Evolutionary conservation across 2,329 filamentous ascomycete genomes (phyloP).

Genomic region (Aspergillus nomiae): DNA sequence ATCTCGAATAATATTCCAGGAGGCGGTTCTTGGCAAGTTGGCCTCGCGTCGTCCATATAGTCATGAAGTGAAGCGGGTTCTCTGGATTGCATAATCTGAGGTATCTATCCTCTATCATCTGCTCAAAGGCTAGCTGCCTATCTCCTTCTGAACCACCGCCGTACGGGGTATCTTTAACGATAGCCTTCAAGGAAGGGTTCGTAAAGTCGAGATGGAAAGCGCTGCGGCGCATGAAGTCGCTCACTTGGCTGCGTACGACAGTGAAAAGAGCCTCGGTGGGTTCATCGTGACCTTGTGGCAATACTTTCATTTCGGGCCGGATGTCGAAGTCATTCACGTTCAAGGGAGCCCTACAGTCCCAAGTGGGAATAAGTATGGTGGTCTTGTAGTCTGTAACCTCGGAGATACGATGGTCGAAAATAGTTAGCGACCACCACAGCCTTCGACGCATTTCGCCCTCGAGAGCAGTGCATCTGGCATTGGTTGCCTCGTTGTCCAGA

Average conservation of each 20-base stretch:
- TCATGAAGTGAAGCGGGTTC: constrained; percentile 51
- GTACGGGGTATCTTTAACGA: constrained; percentile 14
- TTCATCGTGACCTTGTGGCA: constrained; percentile 30
- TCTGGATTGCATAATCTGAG: constrained; percentile 44
- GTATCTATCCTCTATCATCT: constrained; percentile 50
- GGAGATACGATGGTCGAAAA: constrained; percentile 68
- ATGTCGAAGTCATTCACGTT: constrained; percentile 49
- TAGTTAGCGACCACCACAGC: constrained; percentile 71
- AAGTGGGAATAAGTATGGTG: constrained; percentile 42
- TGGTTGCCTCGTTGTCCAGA: constrained; percentile 64
- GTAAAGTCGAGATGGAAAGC: constrained; percentile 50
- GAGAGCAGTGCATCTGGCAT: constrained; percentile 49
- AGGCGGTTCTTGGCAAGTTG: constrained; percentile 54
- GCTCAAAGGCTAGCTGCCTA: constrained; percentile 41
- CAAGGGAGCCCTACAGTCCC: constrained; percentile 46
- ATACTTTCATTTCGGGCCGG: constrained; percentile 39
- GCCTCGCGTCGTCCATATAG: constrained; percentile 48
- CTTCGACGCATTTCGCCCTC: constrained; percentile 71
- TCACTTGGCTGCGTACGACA: constrained; percentile 47
- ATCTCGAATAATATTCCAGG: constrained; percentile 49
- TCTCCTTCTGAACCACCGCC: constrained; percentile 17
- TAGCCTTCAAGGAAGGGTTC: constrained; percentile 41
- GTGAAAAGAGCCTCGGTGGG: constrained; percentile 47
- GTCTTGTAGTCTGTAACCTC: constrained; percentile 62
- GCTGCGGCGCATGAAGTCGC: constrained; percentile 42